Evolutionary conservation across 2,329 filamentous ascomycete species (phyloP), one percentile per base, ranked within the genome.

Genomic region (Colletotrichum eremochloae): DNA sequence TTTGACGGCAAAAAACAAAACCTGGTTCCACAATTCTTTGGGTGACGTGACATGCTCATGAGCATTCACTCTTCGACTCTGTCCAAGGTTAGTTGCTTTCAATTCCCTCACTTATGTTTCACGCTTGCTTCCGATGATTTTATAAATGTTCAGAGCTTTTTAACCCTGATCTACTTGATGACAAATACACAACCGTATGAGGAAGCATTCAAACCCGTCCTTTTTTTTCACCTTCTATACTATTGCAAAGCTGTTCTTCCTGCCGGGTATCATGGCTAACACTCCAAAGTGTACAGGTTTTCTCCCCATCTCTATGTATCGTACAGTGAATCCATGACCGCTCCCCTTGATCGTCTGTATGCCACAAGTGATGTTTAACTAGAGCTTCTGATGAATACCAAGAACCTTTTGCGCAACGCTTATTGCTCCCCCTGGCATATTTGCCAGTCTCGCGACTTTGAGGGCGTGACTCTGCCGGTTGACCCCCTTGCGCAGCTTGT

Each of bases 371-470:
- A 70, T 62, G 61, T 48, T 63, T 48, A 60, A 44, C n/a, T 44
- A 40, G 60, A 12, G 48, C 75, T 67, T 69, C 57, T 63, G 62
- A 46, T 68, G 48, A 36, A 66, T 50, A 29, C 29, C 76, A 56
- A 95, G 82, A 11, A 94, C 86, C 48, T 84, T 80, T 63, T 82
- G 85, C 7, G 96, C 95, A 74, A 94, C 85, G 31, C 84, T 82
- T 67, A 98, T 90, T 4, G 92, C 94, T 56, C 87, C 84, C 72
- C 91, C 89, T 0, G 95, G 95, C 76, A 98, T 78, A 1, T 94
- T 95, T 7, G 96, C 97, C 76, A 98, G 84, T 74, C 88, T 88
- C 2, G 96, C 96, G n/a, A 99, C 96, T 79, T 98, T 98, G 72
- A 99, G 84, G 24, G 97, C 96, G 83, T 99, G 96, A 74, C 94